A percentile compares a stretch with the other conserved stretches of the same genome.
phyloP scores from a whole-genome alignment of 169 alveolate species.

The Plasmodium reichenowi region DNA sequence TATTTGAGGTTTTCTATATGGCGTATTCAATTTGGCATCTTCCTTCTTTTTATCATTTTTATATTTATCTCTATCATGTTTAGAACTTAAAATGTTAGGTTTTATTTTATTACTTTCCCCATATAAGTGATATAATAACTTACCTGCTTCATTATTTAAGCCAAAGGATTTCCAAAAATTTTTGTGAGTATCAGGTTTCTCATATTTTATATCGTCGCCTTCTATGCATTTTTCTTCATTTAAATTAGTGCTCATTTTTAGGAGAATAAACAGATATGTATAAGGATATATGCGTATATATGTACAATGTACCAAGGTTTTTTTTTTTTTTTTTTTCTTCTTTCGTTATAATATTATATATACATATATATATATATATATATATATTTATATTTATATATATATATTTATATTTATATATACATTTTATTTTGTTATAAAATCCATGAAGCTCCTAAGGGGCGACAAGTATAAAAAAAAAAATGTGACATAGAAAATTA shows the following conservation, averaged over 20 bases:
- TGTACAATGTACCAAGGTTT: no score
- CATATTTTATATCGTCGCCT: conserved; percentile 35
- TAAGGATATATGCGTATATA: no score
- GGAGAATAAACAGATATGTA: no score
- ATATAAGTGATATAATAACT: conserved; percentile 48
- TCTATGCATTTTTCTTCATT: conserved; percentile 5
- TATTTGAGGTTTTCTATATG: conserved; percentile 13
- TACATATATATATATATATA: no score
- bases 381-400: no score
- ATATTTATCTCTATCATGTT: conserved; percentile 14
- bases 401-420: no score
- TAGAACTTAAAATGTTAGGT: conserved; percentile 19
- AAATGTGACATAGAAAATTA: no score
- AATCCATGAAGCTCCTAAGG: no score
- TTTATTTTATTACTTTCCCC: conserved; percentile 66
- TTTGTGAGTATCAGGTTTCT: conserved; percentile 69
- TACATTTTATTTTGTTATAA: no score
- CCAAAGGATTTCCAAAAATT: conserved; percentile 76
- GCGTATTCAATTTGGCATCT: background rate
- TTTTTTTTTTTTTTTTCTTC: no score
- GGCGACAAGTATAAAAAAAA: no score
- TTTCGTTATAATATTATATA: no score
- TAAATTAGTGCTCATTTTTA: background rate
- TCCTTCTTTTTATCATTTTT: conserved; percentile 10
- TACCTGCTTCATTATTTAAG: conserved; percentile 64